Base-by-base conservation (phyloP, 257 asterid genomes). In the Solanum gandarillasii region DNA sequence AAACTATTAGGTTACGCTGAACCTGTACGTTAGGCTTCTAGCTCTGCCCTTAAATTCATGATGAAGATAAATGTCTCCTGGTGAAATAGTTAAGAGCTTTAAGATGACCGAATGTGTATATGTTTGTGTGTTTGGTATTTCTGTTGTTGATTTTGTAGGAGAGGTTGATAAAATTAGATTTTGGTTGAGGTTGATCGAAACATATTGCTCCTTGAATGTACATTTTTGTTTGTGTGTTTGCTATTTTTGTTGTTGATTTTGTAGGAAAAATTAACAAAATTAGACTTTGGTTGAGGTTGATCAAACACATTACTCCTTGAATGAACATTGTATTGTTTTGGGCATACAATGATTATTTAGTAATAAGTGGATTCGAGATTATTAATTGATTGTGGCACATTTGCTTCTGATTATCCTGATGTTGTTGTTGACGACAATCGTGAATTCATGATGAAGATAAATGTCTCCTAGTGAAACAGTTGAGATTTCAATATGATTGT, bases 261-360 rank as follows among this genome's bases (percentile, higher is more conserved):
- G 14, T 4, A 18, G 79, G 79, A 72, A 72, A 4, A 8, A 2
- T 32, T 32, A 21, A 10, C 46, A 74, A 74, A 35, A 35, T 74
- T 74, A 74, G 52, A 21, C 11, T 74, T 35, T 74, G 52, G 83
- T 21, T 34, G 46, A 34, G 81, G 46, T 34, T 34, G 81, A 73
- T 74, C 31, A 10, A 74, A 35, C 5, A 21, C 48, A 10, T 74
- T 74, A 14, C 85, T 43, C 65, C 65, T 55, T 75, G 55, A 39
- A 75, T 75, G 83, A 75, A 9, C 71, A 10, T 62, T 58, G 67
- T 0, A 0, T 0, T 58, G 25, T 58, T 18, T 58, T 58, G 67
- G 67, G 67, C 67, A 21, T 58, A 58, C 5, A 58, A 58, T 58
- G 67, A 3, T 58, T 58, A 0, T 1, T 20, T 0, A 21, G 67